Percentiles rank a stretch among this genome's conserved stretches.
Evolutionary conservation across 495 filamentous ascomycete species (phyloP).

Genomic region (Penicillium canescens): DNA sequence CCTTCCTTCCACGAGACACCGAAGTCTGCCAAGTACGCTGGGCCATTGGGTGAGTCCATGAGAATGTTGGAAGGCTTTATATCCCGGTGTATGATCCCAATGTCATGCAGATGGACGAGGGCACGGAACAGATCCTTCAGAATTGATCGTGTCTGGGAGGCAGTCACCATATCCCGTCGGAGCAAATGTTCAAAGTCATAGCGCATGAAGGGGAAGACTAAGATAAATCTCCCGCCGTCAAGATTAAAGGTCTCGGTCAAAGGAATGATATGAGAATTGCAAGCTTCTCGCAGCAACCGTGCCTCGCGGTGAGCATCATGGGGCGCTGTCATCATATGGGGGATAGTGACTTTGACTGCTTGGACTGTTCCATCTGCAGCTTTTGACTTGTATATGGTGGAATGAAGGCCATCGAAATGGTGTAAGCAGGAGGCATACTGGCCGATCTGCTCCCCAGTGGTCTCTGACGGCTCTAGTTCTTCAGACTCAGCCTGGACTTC

Average conservation of each 20-base stretch:
- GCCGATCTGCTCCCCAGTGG: constrained; percentile 60
- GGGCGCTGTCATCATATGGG: constrained; percentile 69
- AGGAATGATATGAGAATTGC: constrained; percentile 57
- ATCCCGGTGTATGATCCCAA: constrained; percentile 86
- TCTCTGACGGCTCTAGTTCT: constrained; percentile 2
- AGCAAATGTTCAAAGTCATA: constrained; percentile 68
- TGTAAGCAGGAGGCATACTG: constrained; percentile 68
- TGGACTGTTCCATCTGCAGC: constrained; percentile 41
- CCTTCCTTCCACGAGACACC: constrained; percentile 81
- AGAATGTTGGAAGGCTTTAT: constrained; percentile 92
- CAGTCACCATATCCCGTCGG: constrained; percentile 43
- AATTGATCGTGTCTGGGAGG: constrained; percentile 42
- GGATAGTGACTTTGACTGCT: constrained; percentile 87
- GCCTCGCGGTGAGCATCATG: constrained; percentile 80
- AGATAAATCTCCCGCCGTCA: constrained; percentile 66
- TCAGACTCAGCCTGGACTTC: constrained; percentile 14
- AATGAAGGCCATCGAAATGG: constrained; percentile 75
- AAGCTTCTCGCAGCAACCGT: constrained; percentile 61
- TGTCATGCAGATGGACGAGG: constrained; percentile 67
- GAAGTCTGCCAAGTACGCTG: constrained; percentile 84
- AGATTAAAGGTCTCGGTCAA: constrained; percentile 71
- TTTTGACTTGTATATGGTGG: constrained; percentile 71
- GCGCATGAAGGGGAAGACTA: constrained; percentile 83
- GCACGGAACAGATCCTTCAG: constrained; percentile 72
- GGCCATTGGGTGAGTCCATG: constrained; percentile 63